Base-by-base conservation (phyloP, 176 grass and related monocot genomes). In the Chloris gayana region DNA sequence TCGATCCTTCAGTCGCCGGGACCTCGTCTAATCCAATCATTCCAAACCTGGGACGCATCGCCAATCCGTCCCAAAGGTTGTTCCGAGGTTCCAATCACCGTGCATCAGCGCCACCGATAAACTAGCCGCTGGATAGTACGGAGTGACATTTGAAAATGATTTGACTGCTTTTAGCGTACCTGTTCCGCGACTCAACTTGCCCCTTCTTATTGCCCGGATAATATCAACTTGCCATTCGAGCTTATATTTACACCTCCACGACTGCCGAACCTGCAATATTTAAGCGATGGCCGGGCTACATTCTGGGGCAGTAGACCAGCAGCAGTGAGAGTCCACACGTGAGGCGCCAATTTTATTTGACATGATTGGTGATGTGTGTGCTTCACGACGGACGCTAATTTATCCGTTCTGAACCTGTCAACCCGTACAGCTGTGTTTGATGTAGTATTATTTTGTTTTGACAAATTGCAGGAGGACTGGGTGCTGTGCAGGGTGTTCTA, bases 401-500 rank as follows among this genome's bases (percentile, higher is more conserved):
- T 14, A 12, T 29, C 11, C 29, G 62, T 24, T 26, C 21, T 51
- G 76, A 59, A 79, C 1, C 22, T 67, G 30, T 53, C 76, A 37
- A 67, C 51, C 9, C 12, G 30, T 15, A 13, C 44, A 11, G 26
- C 7, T 19, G 45, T 26, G 45, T 26, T 32, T 77, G 10, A 32
- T 10, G 2, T 19, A 25, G 18, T 54, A 13, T 42, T 56, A 60
- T 6, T 7, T 3, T 3, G 1, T 24, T 24, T 21, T 9, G 22
- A n/a, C 29, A 22, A 47, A 42, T 46, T 27, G 76, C 73, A 93
- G 91, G 87, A 87, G 81, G 85, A 90, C 70, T 93, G 91, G 91
- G 91, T 93, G 51, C 37, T 93, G n/a, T 93, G 87, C 59, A 78
- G 81, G 81, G 87, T 93, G 63, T 87, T 85, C 46, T 85, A 79